Evolutionary conservation across 257 asterid species (phyloP), one percentile per base, ranked within the genome.

Genomic region (Solanum tarijense): DNA sequence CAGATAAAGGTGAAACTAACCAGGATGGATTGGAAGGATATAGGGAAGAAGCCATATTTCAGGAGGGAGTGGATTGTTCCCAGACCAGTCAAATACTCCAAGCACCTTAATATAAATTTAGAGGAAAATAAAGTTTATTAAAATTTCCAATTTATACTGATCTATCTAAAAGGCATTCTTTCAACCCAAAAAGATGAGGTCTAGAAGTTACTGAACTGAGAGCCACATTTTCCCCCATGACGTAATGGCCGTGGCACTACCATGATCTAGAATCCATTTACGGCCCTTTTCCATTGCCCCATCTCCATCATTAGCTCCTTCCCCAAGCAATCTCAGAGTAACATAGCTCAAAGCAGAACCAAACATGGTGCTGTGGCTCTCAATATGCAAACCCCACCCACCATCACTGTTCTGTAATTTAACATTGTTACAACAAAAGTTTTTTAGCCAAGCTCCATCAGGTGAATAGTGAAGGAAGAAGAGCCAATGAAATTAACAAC

Each of bases 161-260:
- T 82, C 86, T 31, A 48, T 82, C 20, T 29, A 29, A 48, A 29
- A 29, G 86, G 39, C 31, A 48, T 82, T 66, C 39, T 31, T 66
- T 52, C 76, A 74, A n/a, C 86, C 88, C 36, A 41, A 27, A 65
- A 87, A 48, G 73, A 73, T 48, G 35, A 66, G 83, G 83, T 71
- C 69, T 89, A 93, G 89, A 69, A 62, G 92, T 86, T 83, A 86
- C 91, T 81, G 72, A 91, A 97, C 99, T 89, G 99, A 91, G 90
- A 97, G 99, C 99, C 99, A 97, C 99, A 96, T 94, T 92, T 97
- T 97, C 74, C 99, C 99, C 99, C 99, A 97, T 60, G 99, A 97
- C 43, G 99, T 92, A 86, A 96, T 94, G 46, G 97, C 93, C 83
- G 98, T 94, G 85, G 99, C 99, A 89, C 99, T 92, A 87, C 99